Conservation (phyloP, 2,329 filamentous ascomycete species). For the Raffaelea albimanens region DNA sequence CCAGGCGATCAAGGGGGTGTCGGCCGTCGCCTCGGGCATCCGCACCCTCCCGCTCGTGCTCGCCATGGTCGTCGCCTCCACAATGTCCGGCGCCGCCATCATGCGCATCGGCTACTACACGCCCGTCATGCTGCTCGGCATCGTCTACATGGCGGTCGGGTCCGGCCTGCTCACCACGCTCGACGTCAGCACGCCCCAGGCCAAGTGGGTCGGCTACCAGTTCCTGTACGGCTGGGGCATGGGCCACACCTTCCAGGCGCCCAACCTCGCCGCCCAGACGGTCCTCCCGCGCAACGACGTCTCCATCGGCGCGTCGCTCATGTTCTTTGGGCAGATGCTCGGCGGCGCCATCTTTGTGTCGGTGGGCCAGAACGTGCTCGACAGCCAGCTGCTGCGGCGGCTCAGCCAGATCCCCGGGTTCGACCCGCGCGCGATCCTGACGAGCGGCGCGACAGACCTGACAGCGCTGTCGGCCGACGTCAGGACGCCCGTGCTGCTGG, state of each 20-base stretch:
- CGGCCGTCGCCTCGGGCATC: conserved; percentile 32
- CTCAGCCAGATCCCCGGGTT: conserved; percentile 21
- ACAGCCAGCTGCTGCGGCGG: conserved; percentile 26
- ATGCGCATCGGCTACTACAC: conserved; percentile 33
- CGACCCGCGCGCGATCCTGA: conserved; percentile 10
- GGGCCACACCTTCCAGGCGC: conserved; percentile 31
- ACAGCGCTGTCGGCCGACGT: conserved; percentile 16
- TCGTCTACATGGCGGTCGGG: conserved; percentile 26
- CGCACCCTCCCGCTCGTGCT: conserved; percentile 32
- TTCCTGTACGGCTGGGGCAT: conserved; percentile 33
- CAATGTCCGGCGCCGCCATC: conserved; percentile 27
- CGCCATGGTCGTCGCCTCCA: conserved; percentile 29
- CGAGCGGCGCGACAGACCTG: conserved; percentile 13
- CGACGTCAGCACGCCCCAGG: conserved; percentile 20
- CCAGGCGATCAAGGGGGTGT: conserved; percentile 31
- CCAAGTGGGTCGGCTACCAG: conserved; percentile 31
- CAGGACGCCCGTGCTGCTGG: conserved; percentile 16
- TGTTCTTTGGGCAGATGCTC: conserved; percentile 35
- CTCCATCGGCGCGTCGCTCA: conserved; percentile 30
- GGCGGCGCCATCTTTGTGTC: conserved; percentile 36
- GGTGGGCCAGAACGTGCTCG: conserved; percentile 35
- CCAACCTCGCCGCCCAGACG: conserved; percentile 36
- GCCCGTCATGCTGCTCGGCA: conserved; percentile 30
- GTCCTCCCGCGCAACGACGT: conserved; percentile 31
- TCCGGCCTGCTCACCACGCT: conserved; percentile 21